Percentiles rank a stretch among this genome's conserved stretches.
phyloP scores from a whole-genome alignment of 768 basidiomycete genomes.

The Sutorius australiensis region DNA sequence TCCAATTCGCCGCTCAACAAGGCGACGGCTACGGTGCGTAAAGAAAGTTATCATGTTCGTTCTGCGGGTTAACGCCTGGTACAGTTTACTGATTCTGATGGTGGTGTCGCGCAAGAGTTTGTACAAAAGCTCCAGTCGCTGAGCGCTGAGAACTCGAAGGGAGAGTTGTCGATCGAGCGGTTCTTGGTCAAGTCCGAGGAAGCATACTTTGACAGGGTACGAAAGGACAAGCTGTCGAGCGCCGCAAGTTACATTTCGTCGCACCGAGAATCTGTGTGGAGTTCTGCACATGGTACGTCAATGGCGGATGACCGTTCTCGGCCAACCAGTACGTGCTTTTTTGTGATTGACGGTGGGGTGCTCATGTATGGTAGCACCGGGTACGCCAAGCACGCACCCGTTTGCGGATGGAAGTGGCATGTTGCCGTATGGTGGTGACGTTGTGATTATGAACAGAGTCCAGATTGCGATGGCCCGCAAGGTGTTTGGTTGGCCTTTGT shows the following conservation, averaged over 20 bases:
- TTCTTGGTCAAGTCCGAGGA: constrained; percentile 90
- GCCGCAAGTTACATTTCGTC: constrained; percentile 78
- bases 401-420: constrained; percentile 45
- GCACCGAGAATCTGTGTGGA: constrained; percentile 78
- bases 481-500: constrained; percentile 84
- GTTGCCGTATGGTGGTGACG: constrained; percentile 51
- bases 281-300: constrained; percentile 45
- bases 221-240: constrained; percentile 81
- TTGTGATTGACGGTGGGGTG: not conserved
- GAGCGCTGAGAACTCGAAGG: constrained; percentile 83
- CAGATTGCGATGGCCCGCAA: constrained; percentile 83
- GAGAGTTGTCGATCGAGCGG: constrained; percentile 88
- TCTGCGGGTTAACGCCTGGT: not conserved
- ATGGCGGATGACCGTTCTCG: constrained; percentile 60
- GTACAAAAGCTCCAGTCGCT: constrained; percentile 78
- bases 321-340: constrained; percentile 60
- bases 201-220: constrained; percentile 86
- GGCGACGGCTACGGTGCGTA: constrained; percentile 76
- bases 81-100: constrained; percentile 91
- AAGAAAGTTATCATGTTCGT: not conserved
- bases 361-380: constrained; percentile 27
- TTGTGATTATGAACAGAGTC: constrained; percentile 74
- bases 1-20: constrained; percentile 88
- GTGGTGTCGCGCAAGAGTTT: constrained; percentile 86
- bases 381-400: constrained; percentile 49